Evolutionary conservation across 441 rosid genomes (phyloP).

Genomic region (Syzygium syzygioides): DNA sequence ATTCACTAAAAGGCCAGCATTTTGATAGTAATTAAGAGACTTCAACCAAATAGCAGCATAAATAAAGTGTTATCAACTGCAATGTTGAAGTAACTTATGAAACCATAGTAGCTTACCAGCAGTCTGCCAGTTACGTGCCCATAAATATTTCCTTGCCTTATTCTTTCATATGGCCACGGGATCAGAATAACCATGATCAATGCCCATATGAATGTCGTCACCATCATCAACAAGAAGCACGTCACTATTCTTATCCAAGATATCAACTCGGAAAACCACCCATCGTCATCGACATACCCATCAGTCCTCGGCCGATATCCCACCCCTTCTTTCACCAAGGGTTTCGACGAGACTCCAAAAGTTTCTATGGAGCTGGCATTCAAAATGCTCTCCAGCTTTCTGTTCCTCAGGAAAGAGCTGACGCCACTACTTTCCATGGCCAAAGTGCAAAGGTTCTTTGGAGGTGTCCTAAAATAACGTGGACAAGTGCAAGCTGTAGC

Average conservation of each 20-base stretch:
- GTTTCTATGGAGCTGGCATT: constrained; percentile 17
- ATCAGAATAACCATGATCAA: constrained; percentile 32
- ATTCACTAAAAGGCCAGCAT: neutral
- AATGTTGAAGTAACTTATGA: neutral
- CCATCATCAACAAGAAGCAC: constrained; percentile 44
- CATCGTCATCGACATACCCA: constrained; percentile 33
- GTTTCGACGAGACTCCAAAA: constrained; percentile 1
- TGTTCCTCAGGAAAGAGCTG: constrained; percentile 32
- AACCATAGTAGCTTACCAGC: constrained; percentile 25
- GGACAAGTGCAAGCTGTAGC: neutral
- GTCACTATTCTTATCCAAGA: constrained; percentile 38
- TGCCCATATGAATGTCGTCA: constrained; percentile 40
- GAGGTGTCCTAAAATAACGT: neutral
- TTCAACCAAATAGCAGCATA: neutral
- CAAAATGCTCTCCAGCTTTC: constrained; percentile 39
- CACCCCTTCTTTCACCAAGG: constrained; percentile 10
- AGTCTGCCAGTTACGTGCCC: constrained; percentile 62
- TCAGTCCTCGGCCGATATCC: neutral
- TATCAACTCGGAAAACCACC: constrained; percentile 27
- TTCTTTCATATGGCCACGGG: constrained; percentile 47
- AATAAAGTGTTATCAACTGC: neutral
- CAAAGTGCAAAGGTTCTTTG: neutral
- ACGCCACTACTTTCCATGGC: constrained; percentile 26
- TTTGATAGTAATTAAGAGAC: neutral
- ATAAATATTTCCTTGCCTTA: constrained; percentile 44